Conservation (phyloP, 345 rosid species). For the Ceriops decandra region DNA sequence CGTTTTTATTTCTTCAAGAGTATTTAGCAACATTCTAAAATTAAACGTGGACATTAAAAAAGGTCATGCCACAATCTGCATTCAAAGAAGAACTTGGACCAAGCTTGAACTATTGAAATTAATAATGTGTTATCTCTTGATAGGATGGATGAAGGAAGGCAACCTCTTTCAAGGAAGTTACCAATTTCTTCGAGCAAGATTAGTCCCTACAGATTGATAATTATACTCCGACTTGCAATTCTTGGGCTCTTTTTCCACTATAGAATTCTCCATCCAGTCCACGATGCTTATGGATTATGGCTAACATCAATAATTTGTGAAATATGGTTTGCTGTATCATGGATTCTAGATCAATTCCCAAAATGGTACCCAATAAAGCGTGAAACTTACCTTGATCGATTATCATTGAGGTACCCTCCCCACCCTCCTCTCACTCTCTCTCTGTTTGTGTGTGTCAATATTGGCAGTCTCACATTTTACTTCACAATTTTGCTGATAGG, state of each 20-base stretch:
- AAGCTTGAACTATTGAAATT: not conserved
- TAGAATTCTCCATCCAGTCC: conserved; percentile 79
- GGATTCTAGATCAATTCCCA: conserved; percentile 93
- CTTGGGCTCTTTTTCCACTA: conserved; percentile 86
- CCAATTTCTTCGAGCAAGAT: conserved; percentile 79
- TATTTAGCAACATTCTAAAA: too few species aligned
- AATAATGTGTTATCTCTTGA: conserved; percentile 11
- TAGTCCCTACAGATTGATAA: conserved; percentile 73
- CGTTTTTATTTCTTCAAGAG: too few species aligned
- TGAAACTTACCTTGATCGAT: conserved; percentile 85
- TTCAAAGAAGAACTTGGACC: not conserved
- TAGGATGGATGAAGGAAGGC: conserved; percentile 98
- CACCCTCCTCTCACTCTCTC: not conserved
- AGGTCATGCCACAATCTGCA: too few species aligned
- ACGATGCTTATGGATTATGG: conserved; percentile 77
- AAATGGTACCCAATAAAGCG: conserved; percentile 79
- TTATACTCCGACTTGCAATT: conserved; percentile 63
- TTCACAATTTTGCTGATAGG: conserved; percentile 24
- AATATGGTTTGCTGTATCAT: conserved; percentile 92
- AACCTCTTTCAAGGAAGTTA: conserved; percentile 84
- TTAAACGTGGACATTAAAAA: too few species aligned
- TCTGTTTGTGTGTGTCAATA: not conserved
- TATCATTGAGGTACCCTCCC: conserved; percentile 48
- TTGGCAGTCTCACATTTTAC: not conserved
- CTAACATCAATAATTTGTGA: conserved; percentile 81